A percentile compares a stretch with the other conserved stretches of the same genome.
These are phyloP conservation scores for Grigorovia humatica DNA, from an alignment of 805 yeast genomes.

Conservation along the genomic window DNA sequence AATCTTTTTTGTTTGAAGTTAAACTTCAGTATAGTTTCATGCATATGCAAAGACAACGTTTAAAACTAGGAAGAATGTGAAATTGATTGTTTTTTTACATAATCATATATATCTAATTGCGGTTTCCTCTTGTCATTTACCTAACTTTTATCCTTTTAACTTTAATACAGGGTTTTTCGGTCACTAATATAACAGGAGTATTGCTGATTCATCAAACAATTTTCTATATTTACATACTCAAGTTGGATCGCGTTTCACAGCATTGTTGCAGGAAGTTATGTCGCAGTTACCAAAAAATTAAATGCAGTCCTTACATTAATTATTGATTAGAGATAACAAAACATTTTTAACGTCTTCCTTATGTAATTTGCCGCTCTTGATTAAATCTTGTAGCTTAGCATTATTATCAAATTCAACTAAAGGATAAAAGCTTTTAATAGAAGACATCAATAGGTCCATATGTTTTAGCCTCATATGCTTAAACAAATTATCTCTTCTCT, in stretches of 20 bases:
- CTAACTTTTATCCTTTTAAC: background rate
- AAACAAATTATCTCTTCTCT: conserved; percentile 25
- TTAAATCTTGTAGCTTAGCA: conserved; percentile 4
- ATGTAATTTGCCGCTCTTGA: conserved; percentile 13
- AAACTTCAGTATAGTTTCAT: too few relatives aligned
- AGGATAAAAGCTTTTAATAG: conserved; percentile 3
- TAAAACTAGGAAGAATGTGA: background rate
- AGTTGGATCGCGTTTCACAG: background rate
- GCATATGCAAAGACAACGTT: background rate
- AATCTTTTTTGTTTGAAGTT: background rate
- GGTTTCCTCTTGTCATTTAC: too few relatives aligned
- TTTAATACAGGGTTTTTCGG: background rate
- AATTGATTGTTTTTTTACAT: background rate
- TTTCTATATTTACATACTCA: background rate
- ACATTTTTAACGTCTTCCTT: conserved; percentile 20
- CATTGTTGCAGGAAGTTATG: background rate
- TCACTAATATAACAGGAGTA: too few relatives aligned
- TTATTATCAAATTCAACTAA: conserved; percentile 3
- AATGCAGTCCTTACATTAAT: background rate
- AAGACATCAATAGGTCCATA: conserved; percentile 16
- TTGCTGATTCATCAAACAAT: too few relatives aligned
- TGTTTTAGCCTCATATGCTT: conserved; percentile 28
- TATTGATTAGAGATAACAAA: background rate
- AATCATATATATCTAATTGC: too few relatives aligned
- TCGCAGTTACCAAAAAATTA: background rate